phyloP scores from a whole-genome alignment of 352 stramenopile genomes.

The Phytophthora ohioensis region DNA sequence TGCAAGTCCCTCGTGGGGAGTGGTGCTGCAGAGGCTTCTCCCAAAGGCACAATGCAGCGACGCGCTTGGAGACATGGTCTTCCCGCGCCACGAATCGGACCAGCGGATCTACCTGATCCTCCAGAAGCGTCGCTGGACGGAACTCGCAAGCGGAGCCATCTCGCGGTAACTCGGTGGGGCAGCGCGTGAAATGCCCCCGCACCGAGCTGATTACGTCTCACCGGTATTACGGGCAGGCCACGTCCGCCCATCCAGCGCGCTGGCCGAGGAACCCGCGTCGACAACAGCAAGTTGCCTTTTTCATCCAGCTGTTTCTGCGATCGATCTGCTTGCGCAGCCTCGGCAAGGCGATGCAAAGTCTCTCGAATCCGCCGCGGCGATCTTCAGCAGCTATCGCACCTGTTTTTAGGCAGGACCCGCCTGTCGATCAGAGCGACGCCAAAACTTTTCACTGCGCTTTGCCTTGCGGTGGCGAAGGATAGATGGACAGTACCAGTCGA shows the following conservation, averaged over 20 bases:
- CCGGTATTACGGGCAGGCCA: conserved; percentile 6
- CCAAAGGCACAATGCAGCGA: conserved; percentile 5
- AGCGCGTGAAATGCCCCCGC: conserved; percentile 12
- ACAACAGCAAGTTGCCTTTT: conserved; percentile 43
- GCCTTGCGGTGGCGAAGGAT: background rate
- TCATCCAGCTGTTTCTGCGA: conserved; percentile 41
- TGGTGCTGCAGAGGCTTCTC: background rate
- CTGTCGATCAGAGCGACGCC: conserved; percentile 26
- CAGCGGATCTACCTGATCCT: conserved; percentile 3
- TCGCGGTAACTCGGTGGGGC: conserved; percentile 1
- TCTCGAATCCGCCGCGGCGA: background rate
- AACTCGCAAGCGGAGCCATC: background rate
- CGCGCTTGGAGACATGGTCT: background rate
- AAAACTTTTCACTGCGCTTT: conserved; percentile 36
- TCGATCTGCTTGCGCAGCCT: conserved; percentile 13
- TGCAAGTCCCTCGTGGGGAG: conserved; percentile 5
- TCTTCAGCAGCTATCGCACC: conserved; percentile 38
- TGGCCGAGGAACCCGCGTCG: conserved; percentile 18
- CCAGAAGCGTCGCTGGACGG: conserved; percentile 9
- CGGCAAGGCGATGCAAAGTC: too few species aligned
- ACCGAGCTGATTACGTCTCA: conserved; percentile 7
- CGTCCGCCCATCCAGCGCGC: conserved; percentile 25
- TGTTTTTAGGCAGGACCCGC: conserved; percentile 37
- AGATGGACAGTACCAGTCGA: too few species aligned
- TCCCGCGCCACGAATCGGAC: background rate